Evolutionary conservation across 2,329 filamentous ascomycete genomes (phyloP).

Genomic region (Zymoseptoria tritici): DNA sequence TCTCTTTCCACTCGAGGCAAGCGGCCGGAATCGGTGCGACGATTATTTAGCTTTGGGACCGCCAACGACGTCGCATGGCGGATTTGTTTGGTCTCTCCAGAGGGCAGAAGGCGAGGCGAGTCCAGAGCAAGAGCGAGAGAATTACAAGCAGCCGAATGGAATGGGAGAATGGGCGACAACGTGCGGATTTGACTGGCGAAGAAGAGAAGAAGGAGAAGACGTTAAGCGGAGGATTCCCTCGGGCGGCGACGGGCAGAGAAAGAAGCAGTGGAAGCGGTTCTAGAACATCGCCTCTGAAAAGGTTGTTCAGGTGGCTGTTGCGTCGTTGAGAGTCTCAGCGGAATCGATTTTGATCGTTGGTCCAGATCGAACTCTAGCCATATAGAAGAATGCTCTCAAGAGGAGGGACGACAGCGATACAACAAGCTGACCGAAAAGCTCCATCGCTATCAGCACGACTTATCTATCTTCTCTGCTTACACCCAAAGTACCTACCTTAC

Average conservation of each 20-base stretch:
- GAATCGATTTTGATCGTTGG: not conserved
- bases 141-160: not conserved
- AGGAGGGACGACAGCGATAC: not conserved
- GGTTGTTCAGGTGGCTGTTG: not conserved
- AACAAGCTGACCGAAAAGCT: not conserved
- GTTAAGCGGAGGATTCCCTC: not conserved
- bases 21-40: not conserved
- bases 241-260: not conserved
- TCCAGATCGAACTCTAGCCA: not conserved
- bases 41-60: not conserved
- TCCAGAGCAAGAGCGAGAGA: not conserved
- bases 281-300: not conserved
- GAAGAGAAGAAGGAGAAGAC: not conserved
- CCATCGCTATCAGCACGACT: not conserved
- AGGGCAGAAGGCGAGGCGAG: not conserved
- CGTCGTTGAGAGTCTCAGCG: no score
- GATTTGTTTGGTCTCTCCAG: not conserved
- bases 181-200: conserved; percentile 13
- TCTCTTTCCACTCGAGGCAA: not conserved
- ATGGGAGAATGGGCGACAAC: conserved; percentile 7
- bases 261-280: not conserved
- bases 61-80: not conserved
- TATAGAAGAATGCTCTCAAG: not conserved
- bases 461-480: not conserved
- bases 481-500: no score